Base-by-base conservation (phyloP, 2,329 filamentous ascomycete species). In the Aspergillus luchuensis region DNA sequence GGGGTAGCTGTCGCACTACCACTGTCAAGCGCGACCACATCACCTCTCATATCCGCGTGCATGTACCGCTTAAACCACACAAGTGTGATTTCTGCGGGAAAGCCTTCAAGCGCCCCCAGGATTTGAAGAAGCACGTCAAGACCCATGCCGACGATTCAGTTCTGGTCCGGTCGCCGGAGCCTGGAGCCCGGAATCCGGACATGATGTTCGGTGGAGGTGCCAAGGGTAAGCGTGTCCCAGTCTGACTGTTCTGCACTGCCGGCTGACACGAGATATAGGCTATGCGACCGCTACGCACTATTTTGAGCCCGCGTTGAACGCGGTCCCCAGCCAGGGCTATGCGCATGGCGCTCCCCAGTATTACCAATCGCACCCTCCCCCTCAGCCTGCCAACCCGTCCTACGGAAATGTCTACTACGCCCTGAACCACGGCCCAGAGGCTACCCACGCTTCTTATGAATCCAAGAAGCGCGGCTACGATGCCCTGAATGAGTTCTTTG, bases 61-160 rank as follows among this genome's bases (percentile, higher is more conserved):
- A 99, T 77, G 94, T 99, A n/a, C 95, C 95, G 1, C 83, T 99
- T 63, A 99, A 99, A 85, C 95, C 95, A 68, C 95, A 99, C 83
- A 98, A 97, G 80, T 99, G 95, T 78, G 93, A 97, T 75, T 96
- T 97, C 80, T 99, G 95, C 75, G 92, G 92, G 75, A 99, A 99
- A 83, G 93, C 93, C 1, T 99, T 99, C 85, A 99, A 99, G 87
- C 91, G 95, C 36, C 95, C 95, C 2, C 95, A 99, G 81, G 95
- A 99, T 82, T 79, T 99, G 71, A 98, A 99, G 87, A 99, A 99
- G 83, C 95, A 99, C 77, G 92, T 98, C 79, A 99, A 98, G 88
- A 98, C 94, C 4, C 94, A 98, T 75, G 94, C 94, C 70, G 94
- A 98, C 73, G 94, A 97, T 79, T 96, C 92, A 45, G 91, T 96